These are phyloP conservation scores for Daldinia sp. DNA, from an alignment of 2,329 filamentous ascomycete genomes.

Conservation along the genomic window DNA sequence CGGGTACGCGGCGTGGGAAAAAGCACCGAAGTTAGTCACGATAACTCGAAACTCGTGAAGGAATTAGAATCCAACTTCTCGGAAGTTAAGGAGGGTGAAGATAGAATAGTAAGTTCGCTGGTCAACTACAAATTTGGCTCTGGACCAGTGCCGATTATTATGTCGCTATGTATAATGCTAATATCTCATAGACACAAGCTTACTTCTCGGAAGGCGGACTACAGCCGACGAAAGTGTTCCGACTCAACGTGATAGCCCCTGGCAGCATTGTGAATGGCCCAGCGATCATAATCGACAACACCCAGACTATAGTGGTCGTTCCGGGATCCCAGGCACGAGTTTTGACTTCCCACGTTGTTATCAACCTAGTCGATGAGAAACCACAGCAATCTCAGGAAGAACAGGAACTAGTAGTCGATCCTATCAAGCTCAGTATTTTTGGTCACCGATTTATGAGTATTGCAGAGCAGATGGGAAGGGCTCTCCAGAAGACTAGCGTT, in stretches of 20 bases:
- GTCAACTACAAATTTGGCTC: neutral
- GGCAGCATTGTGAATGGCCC: constrained; percentile 40
- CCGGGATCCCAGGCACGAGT: constrained; percentile 52
- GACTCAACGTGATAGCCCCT: constrained; percentile 32
- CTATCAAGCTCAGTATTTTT: constrained; percentile 81
- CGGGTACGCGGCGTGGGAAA: constrained; percentile 51
- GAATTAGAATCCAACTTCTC: constrained; percentile 37
- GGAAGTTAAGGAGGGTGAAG: constrained; percentile 27
- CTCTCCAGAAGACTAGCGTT: constrained; percentile 82
- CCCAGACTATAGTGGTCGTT: constrained; percentile 54
- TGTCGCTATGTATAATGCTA: constrained; percentile 3
- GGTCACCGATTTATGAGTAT: constrained; percentile 87
- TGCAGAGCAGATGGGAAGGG: constrained; percentile 84
- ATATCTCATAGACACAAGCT: constrained; percentile 30
- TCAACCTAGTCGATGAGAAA: constrained; percentile 58
- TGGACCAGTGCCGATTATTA: neutral
- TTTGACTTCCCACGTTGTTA: constrained; percentile 54
- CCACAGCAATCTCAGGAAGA: constrained; percentile 70
- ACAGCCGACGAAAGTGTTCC: constrained; percentile 42
- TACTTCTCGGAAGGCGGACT: constrained; percentile 43
- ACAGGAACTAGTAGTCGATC: constrained; percentile 70
- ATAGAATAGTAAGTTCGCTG: constrained; percentile 29
- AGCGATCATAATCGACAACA: constrained; percentile 46
- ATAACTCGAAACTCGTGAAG: constrained; percentile 43
- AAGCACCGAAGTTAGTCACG: constrained; percentile 41